Base-by-base conservation (phyloP, 495 filamentous ascomycete species). In the Trypethelium eluteriae region DNA sequence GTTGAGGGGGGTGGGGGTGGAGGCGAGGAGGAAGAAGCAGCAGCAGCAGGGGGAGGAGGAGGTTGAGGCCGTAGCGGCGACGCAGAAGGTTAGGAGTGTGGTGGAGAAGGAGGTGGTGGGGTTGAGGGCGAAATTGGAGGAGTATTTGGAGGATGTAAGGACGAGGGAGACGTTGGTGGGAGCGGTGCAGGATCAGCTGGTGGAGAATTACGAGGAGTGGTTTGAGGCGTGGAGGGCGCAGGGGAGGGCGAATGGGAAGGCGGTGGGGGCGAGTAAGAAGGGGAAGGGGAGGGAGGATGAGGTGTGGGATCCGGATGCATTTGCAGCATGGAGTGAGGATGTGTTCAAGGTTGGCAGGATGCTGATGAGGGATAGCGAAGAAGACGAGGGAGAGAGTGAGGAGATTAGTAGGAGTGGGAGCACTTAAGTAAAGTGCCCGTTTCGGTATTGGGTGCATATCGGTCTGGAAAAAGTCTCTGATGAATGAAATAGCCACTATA, bases 281-380 rank as follows among this genome's bases (percentile, higher is more conserved):
- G 82, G 84, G 7, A 88, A 89, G 73, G 83, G 82, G 5, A 76
- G 82, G 53, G 83, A 86, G 68, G 85, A 88, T 74, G 74, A 74
- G 57, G 67, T 77, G 3, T 76, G 74, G 75, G 73, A 77, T 64
- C 72, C 74, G 11, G 76, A 77, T 62, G 57, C 74, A 50, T 79
- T 79, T 66, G 64, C 53, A 32, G 53, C 53, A 14, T 59, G 53
- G 53, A 59, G 53, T 59, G 53, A 59, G 53, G 53, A 59, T 59
- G 53, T 59, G 32, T 59, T 59, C 32, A 59, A 59, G 53, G 53
- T 59, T 18, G 53, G 53, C 7, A 59, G 53, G 32, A 59, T 59
- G 53, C 18, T 59, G 53, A 59, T 59, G 53, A 59, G 53, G 53
- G 53, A 59, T 34, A 36, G 32, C 14, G 53, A 59, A 14, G 53